A percentile compares a stretch with the other conserved stretches of the same genome.
phyloP scores from a whole-genome alignment of 2,329 filamentous ascomycete species.

The Claviceps sp. region DNA sequence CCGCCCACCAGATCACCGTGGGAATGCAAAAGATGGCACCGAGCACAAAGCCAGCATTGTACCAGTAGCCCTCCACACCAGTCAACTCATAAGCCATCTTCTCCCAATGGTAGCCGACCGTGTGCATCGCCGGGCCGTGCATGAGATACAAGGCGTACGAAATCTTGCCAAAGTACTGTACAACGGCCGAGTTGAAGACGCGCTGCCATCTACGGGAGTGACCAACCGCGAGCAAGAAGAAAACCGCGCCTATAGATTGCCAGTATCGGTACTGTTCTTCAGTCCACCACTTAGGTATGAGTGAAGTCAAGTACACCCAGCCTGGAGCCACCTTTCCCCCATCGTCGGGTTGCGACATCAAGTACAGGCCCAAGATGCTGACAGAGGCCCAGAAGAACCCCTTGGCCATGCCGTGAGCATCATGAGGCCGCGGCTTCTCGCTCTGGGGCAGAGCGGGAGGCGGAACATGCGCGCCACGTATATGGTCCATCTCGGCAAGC shows the following conservation, averaged over 20 bases:
- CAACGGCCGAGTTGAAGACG: slow-evolving; percentile 33
- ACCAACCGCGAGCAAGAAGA: slow-evolving; percentile 37
- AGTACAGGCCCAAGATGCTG: slow-evolving; percentile 37
- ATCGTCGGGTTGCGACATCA: slow-evolving; percentile 28
- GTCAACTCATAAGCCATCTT: slow-evolving; percentile 33
- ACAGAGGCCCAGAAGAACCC: slow-evolving; percentile 24
- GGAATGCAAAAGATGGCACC: slow-evolving; percentile 35
- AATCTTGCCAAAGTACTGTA: slow-evolving; percentile 47
- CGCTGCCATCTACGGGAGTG: slow-evolving; percentile 32
- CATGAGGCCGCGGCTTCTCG: slow-evolving; percentile 8
- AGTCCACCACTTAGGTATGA: slow-evolving; percentile 36
- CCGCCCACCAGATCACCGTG: slow-evolving; percentile 38
- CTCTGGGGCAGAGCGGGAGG: slow-evolving; percentile 13
- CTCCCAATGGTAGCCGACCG: slow-evolving; percentile 37
- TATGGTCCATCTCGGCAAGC: slow-evolving; percentile 40
- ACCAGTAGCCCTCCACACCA: slow-evolving; percentile 31
- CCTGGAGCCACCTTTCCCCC: slow-evolving; percentile 35
- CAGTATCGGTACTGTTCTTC: slow-evolving; percentile 41
- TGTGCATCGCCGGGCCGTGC: slow-evolving; percentile 43
- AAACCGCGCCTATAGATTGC: slow-evolving; percentile 38
- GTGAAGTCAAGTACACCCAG: slow-evolving; percentile 32
- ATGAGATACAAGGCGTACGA: slow-evolving; percentile 49
- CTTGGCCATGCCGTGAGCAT: slow-evolving; percentile 5
- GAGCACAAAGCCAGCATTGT: slow-evolving; percentile 32
- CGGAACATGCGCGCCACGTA: slow-evolving; percentile 31